These are phyloP conservation scores for Stephania cephalantha DNA, from an alignment of 164 flowering plant genomes.

Conservation along the genomic window DNA sequence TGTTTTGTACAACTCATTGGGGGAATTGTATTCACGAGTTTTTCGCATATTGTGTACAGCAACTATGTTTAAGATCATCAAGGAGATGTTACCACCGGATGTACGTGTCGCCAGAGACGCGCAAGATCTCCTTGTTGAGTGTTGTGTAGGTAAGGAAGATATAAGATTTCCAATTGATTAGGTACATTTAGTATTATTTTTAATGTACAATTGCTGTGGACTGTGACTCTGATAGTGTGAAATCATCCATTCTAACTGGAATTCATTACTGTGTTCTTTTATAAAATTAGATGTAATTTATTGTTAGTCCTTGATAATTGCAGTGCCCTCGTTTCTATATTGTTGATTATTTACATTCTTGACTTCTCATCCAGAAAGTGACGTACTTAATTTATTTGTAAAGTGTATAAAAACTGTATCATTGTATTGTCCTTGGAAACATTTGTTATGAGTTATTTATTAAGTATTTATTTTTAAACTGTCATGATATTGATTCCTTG, in stretches of 20 bases:
- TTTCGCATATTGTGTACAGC: constrained; percentile 44
- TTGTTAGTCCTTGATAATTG: background rate
- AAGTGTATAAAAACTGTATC: background rate
- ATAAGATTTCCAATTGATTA: too few species aligned
- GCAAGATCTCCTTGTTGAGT: constrained; percentile 94
- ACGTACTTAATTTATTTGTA: background rate
- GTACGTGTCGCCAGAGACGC: constrained; percentile 99
- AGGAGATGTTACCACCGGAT: constrained; percentile 98
- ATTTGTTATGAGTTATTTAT: background rate
- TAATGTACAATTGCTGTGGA: too few species aligned
- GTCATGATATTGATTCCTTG: background rate
- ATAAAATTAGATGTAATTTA: background rate
- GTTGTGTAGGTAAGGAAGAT: constrained; percentile 99
- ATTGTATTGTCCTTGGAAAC: background rate
- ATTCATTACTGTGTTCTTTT: background rate
- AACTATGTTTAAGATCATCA: constrained; percentile 95
- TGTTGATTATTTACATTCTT: background rate
- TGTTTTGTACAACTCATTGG: too few species aligned
- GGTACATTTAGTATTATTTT: too few species aligned
- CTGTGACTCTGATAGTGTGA: too few species aligned
- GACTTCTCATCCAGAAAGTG: background rate
- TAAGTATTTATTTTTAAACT: background rate
- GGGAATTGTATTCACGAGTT: background rate
- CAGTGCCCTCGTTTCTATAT: background rate
- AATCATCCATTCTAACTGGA: background rate